Evolutionary conservation across 345 rosid species (phyloP).

Genomic region (Carallia pectinifolia): DNA sequence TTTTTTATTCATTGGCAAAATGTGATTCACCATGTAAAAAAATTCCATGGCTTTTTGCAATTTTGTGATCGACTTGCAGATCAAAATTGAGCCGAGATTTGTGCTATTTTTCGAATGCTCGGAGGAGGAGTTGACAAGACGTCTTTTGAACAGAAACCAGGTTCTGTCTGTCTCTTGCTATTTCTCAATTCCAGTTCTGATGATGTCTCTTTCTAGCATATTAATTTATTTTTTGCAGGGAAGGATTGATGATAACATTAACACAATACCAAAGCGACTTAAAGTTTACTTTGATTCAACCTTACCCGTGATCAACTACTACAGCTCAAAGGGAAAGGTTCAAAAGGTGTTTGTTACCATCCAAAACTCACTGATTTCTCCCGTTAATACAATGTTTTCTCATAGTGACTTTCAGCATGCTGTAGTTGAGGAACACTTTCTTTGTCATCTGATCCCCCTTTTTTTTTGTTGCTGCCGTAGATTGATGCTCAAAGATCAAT

Average conservation of each 20-base stretch:
- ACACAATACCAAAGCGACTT: slow-evolving; percentile 60
- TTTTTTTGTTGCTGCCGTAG: slow-evolving; percentile 30
- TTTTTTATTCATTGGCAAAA: too few species aligned
- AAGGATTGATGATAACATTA: slow-evolving; percentile 73
- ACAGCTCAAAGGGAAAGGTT: slow-evolving; percentile 54
- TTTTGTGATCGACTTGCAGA: slow-evolving; percentile 25
- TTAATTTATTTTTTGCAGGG: slow-evolving; percentile 38
- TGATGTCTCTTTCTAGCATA: neutral
- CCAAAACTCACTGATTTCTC: neutral
- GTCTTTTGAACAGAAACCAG: slow-evolving; percentile 68
- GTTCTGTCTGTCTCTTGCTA: slow-evolving; percentile 28
- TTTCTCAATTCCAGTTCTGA: neutral
- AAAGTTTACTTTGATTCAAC: slow-evolving; percentile 62
- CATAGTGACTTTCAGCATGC: too few species aligned
- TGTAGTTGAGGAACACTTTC: neutral
- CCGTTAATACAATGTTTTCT: too few species aligned
- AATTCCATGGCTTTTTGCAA: too few species aligned
- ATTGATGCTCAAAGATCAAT: slow-evolving; percentile 67
- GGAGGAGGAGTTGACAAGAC: slow-evolving; percentile 63
- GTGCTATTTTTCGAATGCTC: slow-evolving; percentile 61
- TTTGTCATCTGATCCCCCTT: neutral
- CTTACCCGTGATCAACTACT: slow-evolving; percentile 53
- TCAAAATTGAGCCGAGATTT: slow-evolving; percentile 56
- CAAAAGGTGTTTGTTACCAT: slow-evolving; percentile 41
- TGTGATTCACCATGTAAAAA: too few species aligned